Evolutionary conservation across 306 rosid species (phyloP), one percentile per base, ranked within the genome.

Genomic region (Gynostemma pentaphyllum): DNA sequence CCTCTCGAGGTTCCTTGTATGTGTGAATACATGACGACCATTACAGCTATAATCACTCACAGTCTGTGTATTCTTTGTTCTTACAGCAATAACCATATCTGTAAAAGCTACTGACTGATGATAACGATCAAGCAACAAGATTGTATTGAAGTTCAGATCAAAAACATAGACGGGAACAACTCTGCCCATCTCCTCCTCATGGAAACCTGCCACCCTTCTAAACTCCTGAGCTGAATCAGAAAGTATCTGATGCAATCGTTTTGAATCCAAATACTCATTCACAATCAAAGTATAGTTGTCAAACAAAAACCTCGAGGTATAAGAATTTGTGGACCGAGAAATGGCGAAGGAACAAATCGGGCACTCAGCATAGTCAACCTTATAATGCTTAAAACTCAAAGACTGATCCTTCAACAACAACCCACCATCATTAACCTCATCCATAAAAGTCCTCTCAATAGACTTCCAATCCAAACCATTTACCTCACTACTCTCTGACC

Each of bases 11-110:
- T 86, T 81, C 74, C 95, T 81, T 0, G 89, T 78, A 45, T 81
- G 86, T 4, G 72, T 79, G 70, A 94, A 89, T 69, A 94, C 90
- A 62, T 81, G 87, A 6, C 90, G 85, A 2, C 90, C 94, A 57
- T 88, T 94, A 47, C 97, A 94, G 69, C 82, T 88, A 77, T 88
- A 94, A 76, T 94, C 99, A 73, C 94, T 88, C 72, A 94, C 86
- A 11, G 97, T 88, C 82, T 94, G 99, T 0, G 90, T 66, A 69
- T 78, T 88, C 80, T 52, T 81, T 0, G 99, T 94, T 79, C 99
- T 81, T 40, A 94, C 97, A 0, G 90, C 99, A 41, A 94, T 84
- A 54, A 94, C 97, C 99, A 94, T 94, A 49, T 88, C 99, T 67
- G 72, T 94, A 45, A 94, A 94, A 8, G 96, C 89, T 47, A 88